phyloP scores from a whole-genome alignment of 768 basidiomycete species.

The Podaxis carcinomalis region DNA sequence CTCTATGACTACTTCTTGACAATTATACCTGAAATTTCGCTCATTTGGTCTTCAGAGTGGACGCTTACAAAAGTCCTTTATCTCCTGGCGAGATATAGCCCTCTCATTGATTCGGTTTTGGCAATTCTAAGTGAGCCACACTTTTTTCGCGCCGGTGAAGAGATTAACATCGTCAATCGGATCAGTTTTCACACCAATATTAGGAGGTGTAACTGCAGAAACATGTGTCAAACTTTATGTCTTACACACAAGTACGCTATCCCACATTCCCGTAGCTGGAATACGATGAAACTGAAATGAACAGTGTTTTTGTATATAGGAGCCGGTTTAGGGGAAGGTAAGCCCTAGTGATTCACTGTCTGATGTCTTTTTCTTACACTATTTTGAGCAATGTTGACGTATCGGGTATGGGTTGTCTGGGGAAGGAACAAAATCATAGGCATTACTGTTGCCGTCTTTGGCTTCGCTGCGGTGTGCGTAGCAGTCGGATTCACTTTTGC shows the following conservation, averaged over 20 bases:
- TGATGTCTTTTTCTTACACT: background rate
- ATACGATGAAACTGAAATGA: too few relatives aligned
- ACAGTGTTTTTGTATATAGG: background rate
- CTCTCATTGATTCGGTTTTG: background rate
- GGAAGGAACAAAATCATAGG: background rate
- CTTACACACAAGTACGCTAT: background rate
- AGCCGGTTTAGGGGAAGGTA: background rate
- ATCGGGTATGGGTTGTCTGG: conserved; percentile 1
- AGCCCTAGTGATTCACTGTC: background rate
- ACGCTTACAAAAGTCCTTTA: background rate
- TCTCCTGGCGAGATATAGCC: background rate
- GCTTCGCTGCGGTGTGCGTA: background rate
- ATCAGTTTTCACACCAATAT: background rate
- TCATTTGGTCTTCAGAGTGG: background rate
- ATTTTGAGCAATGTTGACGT: background rate
- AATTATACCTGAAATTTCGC: background rate
- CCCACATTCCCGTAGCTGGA: too few relatives aligned
- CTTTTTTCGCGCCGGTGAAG: background rate
- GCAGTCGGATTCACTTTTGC: background rate
- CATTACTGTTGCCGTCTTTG: background rate
- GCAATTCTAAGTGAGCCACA: background rate
- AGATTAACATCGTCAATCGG: background rate
- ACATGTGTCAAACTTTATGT: background rate
- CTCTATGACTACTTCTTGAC: background rate
- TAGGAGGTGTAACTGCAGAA: background rate